phyloP scores from a whole-genome alignment of 139 green algal genomes.

The Chlamydomonas sp. region DNA sequence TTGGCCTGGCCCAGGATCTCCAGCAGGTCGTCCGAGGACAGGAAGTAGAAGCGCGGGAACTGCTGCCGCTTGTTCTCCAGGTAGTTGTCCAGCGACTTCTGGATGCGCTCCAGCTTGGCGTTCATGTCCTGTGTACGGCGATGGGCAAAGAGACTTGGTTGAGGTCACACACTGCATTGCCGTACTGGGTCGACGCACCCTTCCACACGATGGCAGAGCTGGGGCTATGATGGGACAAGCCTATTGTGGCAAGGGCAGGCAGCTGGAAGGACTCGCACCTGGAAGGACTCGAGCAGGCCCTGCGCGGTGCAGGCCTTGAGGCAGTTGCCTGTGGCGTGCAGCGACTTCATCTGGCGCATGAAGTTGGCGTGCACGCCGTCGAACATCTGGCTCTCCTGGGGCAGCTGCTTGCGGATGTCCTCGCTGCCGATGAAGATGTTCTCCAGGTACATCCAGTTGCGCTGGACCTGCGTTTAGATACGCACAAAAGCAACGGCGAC shows the following conservation, averaged over 20 bases:
- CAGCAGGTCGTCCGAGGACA: conserved; percentile 89
- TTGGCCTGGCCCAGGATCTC: conserved; percentile 92
- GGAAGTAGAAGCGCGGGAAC: conserved; percentile 95
- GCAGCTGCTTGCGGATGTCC: conserved; percentile 93
- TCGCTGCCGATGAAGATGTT: conserved; percentile 93
- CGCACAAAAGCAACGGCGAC: neutral
- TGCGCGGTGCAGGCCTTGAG: conserved; percentile 62
- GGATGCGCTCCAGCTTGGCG: conserved; percentile 88
- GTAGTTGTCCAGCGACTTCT: conserved; percentile 92
- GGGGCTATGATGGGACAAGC: no score
- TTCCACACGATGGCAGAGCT: no score
- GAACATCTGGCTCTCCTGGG: conserved; percentile 78
- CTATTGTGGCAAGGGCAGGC: neutral
- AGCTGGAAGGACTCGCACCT: conserved; percentile 16
- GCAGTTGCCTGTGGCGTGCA: conserved; percentile 51
- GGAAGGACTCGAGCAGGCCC: conserved; percentile 78
- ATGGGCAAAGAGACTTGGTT: no score
- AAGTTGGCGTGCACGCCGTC: conserved; percentile 76
- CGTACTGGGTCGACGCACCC: no score
- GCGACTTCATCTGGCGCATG: conserved; percentile 64
- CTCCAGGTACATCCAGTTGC: conserved; percentile 93
- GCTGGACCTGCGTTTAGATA: conserved; percentile 71
- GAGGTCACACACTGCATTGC: neutral
- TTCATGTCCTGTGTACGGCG: conserved; percentile 72
- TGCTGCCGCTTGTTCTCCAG: conserved; percentile 89